Evolutionary conservation across 202 grass and related monocot species (phyloP).

Genomic region (Setaria italica): DNA sequence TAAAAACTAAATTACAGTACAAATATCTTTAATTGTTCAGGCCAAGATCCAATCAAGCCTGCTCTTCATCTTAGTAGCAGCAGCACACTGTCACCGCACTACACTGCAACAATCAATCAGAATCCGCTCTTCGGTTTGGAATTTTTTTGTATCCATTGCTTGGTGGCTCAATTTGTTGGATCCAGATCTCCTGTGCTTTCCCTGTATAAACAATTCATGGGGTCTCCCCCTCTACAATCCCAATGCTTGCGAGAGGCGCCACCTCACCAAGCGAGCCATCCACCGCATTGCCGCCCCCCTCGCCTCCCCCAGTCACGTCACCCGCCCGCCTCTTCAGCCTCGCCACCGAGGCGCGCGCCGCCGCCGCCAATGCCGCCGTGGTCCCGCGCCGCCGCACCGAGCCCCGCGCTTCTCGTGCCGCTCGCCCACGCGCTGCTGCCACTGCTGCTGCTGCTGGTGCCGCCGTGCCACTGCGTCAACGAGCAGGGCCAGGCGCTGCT

Average conservation of each 20-base stretch:
- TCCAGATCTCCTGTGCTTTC: slow-evolving; percentile 85
- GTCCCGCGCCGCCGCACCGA: slow-evolving; percentile 31
- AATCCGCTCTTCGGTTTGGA: slow-evolving; percentile 31
- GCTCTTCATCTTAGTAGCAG: slow-evolving; percentile 9
- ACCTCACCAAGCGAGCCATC: slow-evolving; percentile 46
- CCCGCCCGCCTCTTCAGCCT: background rate
- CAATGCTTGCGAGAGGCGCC: slow-evolving; percentile 58
- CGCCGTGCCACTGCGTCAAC: slow-evolving; percentile 66
- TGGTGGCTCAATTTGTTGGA: slow-evolving; percentile 56
- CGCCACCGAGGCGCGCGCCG: slow-evolving; percentile 34
- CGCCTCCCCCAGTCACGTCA: slow-evolving; percentile 38
- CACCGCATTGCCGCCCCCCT: slow-evolving; percentile 31
- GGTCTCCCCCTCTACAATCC: slow-evolving; percentile 93
- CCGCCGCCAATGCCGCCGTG: slow-evolving; percentile 60
- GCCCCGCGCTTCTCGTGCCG: slow-evolving; percentile 52
- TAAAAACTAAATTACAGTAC: slow-evolving; percentile 28
- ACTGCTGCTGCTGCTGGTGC: slow-evolving; percentile 32
- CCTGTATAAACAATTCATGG: slow-evolving; percentile 96
- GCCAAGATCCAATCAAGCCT: slow-evolving; percentile 47
- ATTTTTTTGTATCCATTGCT: slow-evolving; percentile 17
- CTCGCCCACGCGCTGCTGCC: slow-evolving; percentile 45
- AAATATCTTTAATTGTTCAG: background rate
- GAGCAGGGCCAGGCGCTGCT: slow-evolving; percentile 88
- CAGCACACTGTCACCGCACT: slow-evolving; percentile 35
- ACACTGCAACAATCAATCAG: slow-evolving; percentile 24